phyloP scores from a whole-genome alignment of 257 asterid genomes.

The Coffea eugenioides region DNA sequence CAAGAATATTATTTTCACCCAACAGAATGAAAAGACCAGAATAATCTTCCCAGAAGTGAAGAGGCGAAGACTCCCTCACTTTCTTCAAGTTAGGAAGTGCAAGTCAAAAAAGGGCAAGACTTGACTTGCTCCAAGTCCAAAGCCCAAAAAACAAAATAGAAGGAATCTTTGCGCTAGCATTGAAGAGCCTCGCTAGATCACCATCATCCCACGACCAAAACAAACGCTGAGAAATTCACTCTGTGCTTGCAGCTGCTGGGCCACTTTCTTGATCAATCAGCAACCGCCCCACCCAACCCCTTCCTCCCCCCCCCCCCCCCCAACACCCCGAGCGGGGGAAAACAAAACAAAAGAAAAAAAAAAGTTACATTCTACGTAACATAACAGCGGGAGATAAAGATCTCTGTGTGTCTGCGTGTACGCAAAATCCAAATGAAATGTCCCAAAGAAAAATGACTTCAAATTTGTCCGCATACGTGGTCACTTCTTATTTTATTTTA shows the following conservation, averaged over 20 bases:
- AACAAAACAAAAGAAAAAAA: too few relatives aligned
- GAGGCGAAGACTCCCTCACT: slow-evolving; percentile 20
- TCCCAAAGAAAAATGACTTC: slow-evolving; percentile 47
- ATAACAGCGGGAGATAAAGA: slow-evolving; percentile 31
- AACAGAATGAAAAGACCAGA: background rate
- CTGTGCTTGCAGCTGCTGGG: background rate
- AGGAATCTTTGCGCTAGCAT: slow-evolving; percentile 35
- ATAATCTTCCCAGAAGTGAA: background rate
- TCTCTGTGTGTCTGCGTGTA: slow-evolving; percentile 30
- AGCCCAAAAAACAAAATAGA: slow-evolving; percentile 4
- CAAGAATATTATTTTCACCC: background rate
- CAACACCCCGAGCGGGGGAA: too few relatives aligned
- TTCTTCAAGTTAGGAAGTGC: slow-evolving; percentile 23
- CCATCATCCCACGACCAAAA: background rate
- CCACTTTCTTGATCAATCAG: slow-evolving; percentile 28
- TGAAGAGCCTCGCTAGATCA: slow-evolving; percentile 17
- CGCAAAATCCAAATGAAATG: slow-evolving; percentile 39
- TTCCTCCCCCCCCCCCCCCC: too few relatives aligned
- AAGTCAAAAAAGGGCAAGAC: slow-evolving; percentile 35
- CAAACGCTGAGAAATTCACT: slow-evolving; percentile 11
- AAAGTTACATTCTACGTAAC: background rate
- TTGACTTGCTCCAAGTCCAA: slow-evolving; percentile 29
- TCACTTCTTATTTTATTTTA: slow-evolving; percentile 9
- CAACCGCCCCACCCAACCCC: background rate
- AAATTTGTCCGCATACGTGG: slow-evolving; percentile 49